These are phyloP conservation scores for Cyanophora paradoxa DNA, from an alignment of 78 protist species.

Conservation along the genomic window DNA sequence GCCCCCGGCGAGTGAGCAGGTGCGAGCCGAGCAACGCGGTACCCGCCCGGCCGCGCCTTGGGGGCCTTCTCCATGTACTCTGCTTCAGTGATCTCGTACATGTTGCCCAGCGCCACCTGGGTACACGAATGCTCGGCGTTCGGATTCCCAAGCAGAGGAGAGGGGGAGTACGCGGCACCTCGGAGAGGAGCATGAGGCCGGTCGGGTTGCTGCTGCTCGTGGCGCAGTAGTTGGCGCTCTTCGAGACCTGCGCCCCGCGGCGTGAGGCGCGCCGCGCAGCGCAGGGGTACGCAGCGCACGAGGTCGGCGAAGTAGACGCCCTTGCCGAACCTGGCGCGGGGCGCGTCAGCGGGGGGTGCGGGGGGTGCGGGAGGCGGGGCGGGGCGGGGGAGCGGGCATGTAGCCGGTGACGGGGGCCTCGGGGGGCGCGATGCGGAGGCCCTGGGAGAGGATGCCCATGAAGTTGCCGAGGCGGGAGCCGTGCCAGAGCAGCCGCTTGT, in stretches of 20 bases:
- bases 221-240: conserved; percentile 17
- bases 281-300: neutral
- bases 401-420: conserved; percentile 77
- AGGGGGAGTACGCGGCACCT: no score
- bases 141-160: no score
- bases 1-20: no score
- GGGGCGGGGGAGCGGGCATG: no score
- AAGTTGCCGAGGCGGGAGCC: conserved; percentile 73
- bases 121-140: no score
- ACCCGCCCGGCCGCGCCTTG: no score
- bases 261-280: neutral
- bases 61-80: conserved; percentile 22
- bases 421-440: conserved; percentile 83
- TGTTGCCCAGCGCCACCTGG: conserved; percentile 49
- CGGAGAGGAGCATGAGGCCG: conserved; percentile 27
- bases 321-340: no score
- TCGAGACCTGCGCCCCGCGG: neutral
- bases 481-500: conserved; percentile 68
- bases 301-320: conserved; percentile 47
- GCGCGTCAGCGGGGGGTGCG: no score
- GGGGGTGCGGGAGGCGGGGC: no score
- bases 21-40: no score
- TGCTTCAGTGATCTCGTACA: neutral
- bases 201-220: conserved; percentile 11
- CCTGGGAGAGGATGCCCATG: conserved; percentile 63